Evolutionary conservation across 768 basidiomycete species (phyloP).

Genomic region (Phlegmacium glaucopus): DNA sequence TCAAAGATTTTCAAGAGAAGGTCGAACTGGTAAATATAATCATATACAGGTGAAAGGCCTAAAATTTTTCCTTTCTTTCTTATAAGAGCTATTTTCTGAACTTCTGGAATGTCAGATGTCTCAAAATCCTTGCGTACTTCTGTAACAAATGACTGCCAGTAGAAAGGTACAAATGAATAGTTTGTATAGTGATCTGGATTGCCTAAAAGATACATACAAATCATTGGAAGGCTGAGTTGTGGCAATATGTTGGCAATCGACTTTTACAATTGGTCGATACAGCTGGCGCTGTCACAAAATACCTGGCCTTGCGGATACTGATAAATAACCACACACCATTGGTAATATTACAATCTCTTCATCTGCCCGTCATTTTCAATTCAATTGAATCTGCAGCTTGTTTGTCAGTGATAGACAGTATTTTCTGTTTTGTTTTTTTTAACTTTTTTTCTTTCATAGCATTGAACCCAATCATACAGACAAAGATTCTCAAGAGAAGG

Average conservation of each 20-base stretch:
- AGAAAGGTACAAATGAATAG: slow-evolving; percentile 21
- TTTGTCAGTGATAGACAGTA: too few relatives aligned
- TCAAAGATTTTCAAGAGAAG: slow-evolving; percentile 8
- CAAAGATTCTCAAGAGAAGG: slow-evolving; percentile 7
- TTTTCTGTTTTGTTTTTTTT: slow-evolving; percentile 3
- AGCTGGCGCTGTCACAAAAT: too few relatives aligned
- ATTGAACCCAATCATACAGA: slow-evolving; percentile 24
- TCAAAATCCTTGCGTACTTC: slow-evolving; percentile 3
- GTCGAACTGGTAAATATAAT: slow-evolving; percentile 26
- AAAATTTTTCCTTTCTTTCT: slow-evolving; percentile 7
- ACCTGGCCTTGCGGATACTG: too few relatives aligned
- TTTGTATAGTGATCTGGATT: slow-evolving; percentile 29
- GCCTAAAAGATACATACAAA: slow-evolving; percentile 19
- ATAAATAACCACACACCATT: too few relatives aligned
- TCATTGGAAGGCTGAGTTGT: too few relatives aligned
- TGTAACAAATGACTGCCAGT: slow-evolving; percentile 15
- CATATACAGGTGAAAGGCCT: slow-evolving; percentile 19
- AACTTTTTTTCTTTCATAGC: slow-evolving; percentile 9
- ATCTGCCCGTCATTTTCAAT: too few relatives aligned
- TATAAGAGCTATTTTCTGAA: slow-evolving; percentile 8
- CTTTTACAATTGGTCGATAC: too few relatives aligned
- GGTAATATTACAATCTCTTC: too few relatives aligned
- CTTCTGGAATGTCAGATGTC: slow-evolving; percentile 3
- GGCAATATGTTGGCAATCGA: too few relatives aligned
- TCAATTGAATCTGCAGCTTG: too few relatives aligned